Evolutionary conservation across 768 basidiomycete genomes (phyloP), one percentile per base, ranked within the genome.

Genomic region (Melanogaster broomeanus): DNA sequence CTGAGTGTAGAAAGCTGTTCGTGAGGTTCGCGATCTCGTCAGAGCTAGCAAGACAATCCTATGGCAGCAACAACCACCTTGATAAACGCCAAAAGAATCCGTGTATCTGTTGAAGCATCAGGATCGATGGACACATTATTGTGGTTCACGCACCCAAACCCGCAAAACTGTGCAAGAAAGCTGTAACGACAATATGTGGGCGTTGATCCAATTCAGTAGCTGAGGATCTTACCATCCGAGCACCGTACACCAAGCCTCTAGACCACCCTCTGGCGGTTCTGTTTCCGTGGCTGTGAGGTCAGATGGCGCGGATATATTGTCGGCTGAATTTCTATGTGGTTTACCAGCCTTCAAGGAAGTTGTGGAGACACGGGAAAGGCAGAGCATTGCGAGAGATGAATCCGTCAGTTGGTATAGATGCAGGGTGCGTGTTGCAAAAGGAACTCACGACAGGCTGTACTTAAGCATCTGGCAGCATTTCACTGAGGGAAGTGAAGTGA

Each of bases 71-170:
- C 16, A 24, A 27, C 1, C 27, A 62, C 64, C 58, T 52, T 66
- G 66, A 49, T 68, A 67, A 24, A 68, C 66, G 16, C 65, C 65
- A 30, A 66, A 67, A 6, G 65, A 18, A 34, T 1, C 43, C 1
- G 44, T 42, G 42, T 68, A 67, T 12, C 60, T 62, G 18, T 5
- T 33, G 11, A 24, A 8, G 18, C 15, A 24, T 51, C 10, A 54
- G 49, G 0, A 24, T 25, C 5, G 44, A 6, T 22, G 2, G 28
- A 19, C 1, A 3, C 1, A 5, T 18, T 2, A 19, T 16, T 8
- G 11, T 8, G 3, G 2, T 10, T 2, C 19, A 44, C 66, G 5
- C 37, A 58, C 66, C 66, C 66, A 31, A 30, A 68, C 48, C 62
- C 58, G 42, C 62, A 62, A 21, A 68, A 62, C 34, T 64, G 60